phyloP scores from a whole-genome alignment of 2,329 filamentous ascomycete genomes.

The Xylariaceae sp. region DNA sequence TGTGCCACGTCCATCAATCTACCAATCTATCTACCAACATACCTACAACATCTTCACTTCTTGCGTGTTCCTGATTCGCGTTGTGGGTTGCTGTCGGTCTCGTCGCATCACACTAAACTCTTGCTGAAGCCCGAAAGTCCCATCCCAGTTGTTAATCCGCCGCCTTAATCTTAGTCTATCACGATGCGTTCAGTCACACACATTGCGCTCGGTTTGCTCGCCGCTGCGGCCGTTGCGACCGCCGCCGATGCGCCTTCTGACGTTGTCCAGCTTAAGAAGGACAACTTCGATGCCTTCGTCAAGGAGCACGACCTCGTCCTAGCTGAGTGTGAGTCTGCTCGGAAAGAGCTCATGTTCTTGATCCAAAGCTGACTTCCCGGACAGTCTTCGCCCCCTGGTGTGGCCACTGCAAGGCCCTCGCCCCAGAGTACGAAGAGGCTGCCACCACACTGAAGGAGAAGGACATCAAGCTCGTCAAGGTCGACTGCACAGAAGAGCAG shows the following conservation, averaged over 20 bases:
- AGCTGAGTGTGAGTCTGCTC: constrained; percentile 69
- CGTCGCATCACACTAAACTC: constrained; percentile 6
- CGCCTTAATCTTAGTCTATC: constrained; percentile 9
- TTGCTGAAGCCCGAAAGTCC: background rate
- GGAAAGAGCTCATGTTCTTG: constrained; percentile 14
- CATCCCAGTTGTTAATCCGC: constrained; percentile 8
- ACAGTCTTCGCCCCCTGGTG: constrained; percentile 93
- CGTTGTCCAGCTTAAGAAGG: constrained; percentile 77
- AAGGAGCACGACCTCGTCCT: constrained; percentile 82
- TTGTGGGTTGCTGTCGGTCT: background rate
- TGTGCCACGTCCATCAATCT: background rate
- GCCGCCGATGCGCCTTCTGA: constrained; percentile 66
- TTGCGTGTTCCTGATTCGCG: background rate
- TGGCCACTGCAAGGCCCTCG: constrained; percentile 97
- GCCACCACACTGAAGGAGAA: constrained; percentile 82
- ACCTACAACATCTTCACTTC: background rate
- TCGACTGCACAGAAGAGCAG: constrained; percentile 92
- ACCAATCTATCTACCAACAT: background rate
- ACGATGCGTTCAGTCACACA: constrained; percentile 31
- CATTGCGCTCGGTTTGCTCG: constrained; percentile 49
- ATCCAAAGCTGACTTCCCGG: constrained; percentile 31
- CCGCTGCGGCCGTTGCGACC: constrained; percentile 52
- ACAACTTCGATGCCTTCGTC: constrained; percentile 83
- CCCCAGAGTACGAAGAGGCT: constrained; percentile 83
- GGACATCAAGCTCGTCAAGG: constrained; percentile 77